Base-by-base conservation (phyloP, 768 basidiomycete species). In the Baorangia bicolor region DNA sequence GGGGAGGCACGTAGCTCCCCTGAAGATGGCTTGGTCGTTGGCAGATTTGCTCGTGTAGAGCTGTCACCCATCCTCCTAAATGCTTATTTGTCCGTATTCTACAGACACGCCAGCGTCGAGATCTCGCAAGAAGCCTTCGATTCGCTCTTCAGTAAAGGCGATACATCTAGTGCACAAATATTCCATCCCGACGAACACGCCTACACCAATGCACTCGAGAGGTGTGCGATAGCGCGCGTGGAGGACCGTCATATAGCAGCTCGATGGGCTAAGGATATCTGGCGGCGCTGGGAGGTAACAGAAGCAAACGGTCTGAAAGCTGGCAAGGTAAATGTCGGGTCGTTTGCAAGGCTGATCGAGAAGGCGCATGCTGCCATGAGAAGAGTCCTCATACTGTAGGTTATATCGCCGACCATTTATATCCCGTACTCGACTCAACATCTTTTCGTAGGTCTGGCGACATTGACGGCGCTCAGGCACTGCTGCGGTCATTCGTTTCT, bases 1-100 rank as follows among this genome's bases (percentile, higher is more conserved):
- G 18, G 31, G 38, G 51, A 21, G 16, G 23, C 20, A 21, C 38
- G 18, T 5, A 14, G 37, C 23, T 41, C 40, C 12, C 45, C 40
- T n/a, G 47, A 43, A 31, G 18, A 34, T 18, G 58, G 25, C 46
- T 49, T 54, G 13, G 71, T 51, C 18, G 54, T 53, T 11, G 67
- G 69, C 38, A 79, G 76, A 53, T 93, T 96, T 70, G 67, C 69
- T 7, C 61, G 77, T 51, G 89, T 94, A 33, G 45, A 69, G 7
- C 64, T 88, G 48, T 82, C 84, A 0, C 62, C 90, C 0, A 77
- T 81, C 2, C 79, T 97, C 7, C 63, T 94, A 59, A 91, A 88
- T 61, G 82, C 93, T 3, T 98, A 92, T 66, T 74, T 97, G 47
- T 83, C 88, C 13, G 88, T 94, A 1, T 81, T 86, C 66, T 88